Base-by-base conservation (phyloP, 352 stramenopile species). In the Phytophthora parvispora region DNA sequence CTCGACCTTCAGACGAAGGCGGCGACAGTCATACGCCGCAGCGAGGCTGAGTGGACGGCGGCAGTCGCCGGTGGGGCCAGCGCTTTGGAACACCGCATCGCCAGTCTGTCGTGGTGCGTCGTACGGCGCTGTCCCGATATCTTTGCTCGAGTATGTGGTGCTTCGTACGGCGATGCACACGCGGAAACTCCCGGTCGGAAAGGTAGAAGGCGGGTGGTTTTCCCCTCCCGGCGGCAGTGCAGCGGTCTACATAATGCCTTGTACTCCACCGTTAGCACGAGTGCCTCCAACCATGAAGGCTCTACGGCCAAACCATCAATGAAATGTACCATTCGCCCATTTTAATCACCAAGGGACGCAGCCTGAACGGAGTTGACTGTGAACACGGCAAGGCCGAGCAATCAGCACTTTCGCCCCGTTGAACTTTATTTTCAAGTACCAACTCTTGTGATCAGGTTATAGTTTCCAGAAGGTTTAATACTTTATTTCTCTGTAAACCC, bases 91-190 rank as follows among this genome's bases (percentile, higher is more conserved):
- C 29, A 13, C 45, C 53, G n/a, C 31, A 32, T 47, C 34, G 51
- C 32, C 32, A 38, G 32, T 51, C 42, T 22, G 20, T 27, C 32
- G 32, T 48, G 34, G 34, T 25, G 58, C 61, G 32, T 71, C 67
- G 67, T 75, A 75, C 67, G 67, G 67, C 67, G 67, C 28, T 75
- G 67, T 72, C 48, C 61, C 32, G 43, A 55, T 74, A 20, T 69
- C 53, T 74, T 55, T 42, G 43, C 60, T 34, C 52, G 16, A 65
- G 52, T 74, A 74, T 74, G 36, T 61, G 29, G 7, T 15, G 45
- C 56, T 66, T 67, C 65, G 65, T 73, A 73, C 65, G 65, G 65
- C 65, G 36, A 29, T 73, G 65, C 32, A 72, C 32, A 72, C 64
- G 40, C 55, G 24, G 42, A 59, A 63, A 51, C 52, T 34, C 43